A percentile compares a stretch with the other conserved stretches of the same genome.
Conservation (phyloP, 2,329 filamentous ascomycete species). For the Fusarium ambrosium region DNA sequence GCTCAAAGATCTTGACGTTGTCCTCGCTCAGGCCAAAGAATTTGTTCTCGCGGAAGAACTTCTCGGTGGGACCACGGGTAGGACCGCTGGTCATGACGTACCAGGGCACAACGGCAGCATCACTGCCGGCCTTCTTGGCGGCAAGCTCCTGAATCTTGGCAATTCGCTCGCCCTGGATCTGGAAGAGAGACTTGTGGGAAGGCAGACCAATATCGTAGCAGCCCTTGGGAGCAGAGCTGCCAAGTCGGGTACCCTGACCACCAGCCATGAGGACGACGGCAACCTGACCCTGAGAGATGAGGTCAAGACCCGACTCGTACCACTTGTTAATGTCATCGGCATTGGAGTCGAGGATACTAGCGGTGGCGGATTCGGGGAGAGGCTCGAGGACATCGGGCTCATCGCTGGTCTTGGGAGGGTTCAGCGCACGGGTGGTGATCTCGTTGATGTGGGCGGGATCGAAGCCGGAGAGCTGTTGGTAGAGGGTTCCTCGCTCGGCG, state of each 20-base stretch:
- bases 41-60: slow-evolving; percentile 89
- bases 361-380: slow-evolving; percentile 86
- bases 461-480: slow-evolving; percentile 84
- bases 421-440: slow-evolving; percentile 84
- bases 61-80: slow-evolving; percentile 90
- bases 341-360: slow-evolving; percentile 92
- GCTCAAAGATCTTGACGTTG: slow-evolving; percentile 95
- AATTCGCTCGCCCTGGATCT: slow-evolving; percentile 97
- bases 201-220: slow-evolving; percentile 97
- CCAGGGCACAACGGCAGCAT: slow-evolving; percentile 84
- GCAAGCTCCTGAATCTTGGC: slow-evolving; percentile 87
- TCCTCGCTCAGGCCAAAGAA: slow-evolving; percentile 91
- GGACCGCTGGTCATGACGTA: slow-evolving; percentile 99
- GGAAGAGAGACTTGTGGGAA: slow-evolving; percentile 94
- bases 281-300: slow-evolving; percentile 81
- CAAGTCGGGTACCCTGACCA: slow-evolving; percentile 93
- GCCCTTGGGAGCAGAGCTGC: slow-evolving; percentile 95
- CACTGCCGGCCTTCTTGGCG: slow-evolving; percentile 71
- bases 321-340: slow-evolving; percentile 83
- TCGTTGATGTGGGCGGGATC: slow-evolving; percentile 90
- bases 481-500: slow-evolving; percentile 82
- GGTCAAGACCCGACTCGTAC: slow-evolving; percentile 86
- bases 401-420: slow-evolving; percentile 77
- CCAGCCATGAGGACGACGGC: slow-evolving; percentile 96
- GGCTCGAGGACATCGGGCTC: slow-evolving; percentile 78